Evolutionary conservation across 2,329 filamentous ascomycete species (phyloP).

Genomic region (Zymoseptoria brevis): DNA sequence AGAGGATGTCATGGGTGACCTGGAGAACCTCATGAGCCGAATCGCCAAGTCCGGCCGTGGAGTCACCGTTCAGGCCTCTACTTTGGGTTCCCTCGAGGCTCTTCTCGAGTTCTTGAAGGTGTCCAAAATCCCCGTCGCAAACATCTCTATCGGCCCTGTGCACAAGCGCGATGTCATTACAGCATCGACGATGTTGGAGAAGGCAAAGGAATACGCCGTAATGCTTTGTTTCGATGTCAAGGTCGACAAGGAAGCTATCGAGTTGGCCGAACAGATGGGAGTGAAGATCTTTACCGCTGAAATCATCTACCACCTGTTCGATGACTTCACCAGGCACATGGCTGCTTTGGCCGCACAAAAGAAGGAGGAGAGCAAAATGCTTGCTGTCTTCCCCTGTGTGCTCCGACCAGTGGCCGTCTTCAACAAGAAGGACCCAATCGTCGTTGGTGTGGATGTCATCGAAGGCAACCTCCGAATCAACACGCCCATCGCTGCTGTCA

Average conservation of each 20-base stretch:
- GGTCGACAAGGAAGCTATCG: slow-evolving; percentile 90
- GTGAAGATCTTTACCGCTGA: slow-evolving; percentile 98
- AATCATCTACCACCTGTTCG: slow-evolving; percentile 98
- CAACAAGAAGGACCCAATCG: slow-evolving; percentile 95
- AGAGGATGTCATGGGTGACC: slow-evolving; percentile 92
- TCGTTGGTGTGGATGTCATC: slow-evolving; percentile 90
- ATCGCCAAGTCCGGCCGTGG: slow-evolving; percentile 88
- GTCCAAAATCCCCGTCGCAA: slow-evolving; percentile 94
- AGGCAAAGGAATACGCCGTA: slow-evolving; percentile 88
- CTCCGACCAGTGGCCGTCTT: slow-evolving; percentile 85
- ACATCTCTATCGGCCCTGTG: slow-evolving; percentile 94
- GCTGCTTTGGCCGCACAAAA: slow-evolving; percentile 75
- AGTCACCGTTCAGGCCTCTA: slow-evolving; percentile 95
- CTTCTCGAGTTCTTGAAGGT: slow-evolving; percentile 91
- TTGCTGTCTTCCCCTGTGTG: slow-evolving; percentile 95
- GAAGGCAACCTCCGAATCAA: slow-evolving; percentile 80
- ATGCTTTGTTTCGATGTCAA: slow-evolving; percentile 99
- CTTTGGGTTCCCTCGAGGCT: slow-evolving; percentile 91
- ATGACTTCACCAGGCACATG: slow-evolving; percentile 94
- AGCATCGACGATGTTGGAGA: slow-evolving; percentile 91
- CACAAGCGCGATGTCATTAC: slow-evolving; percentile 97
- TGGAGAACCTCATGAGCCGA: slow-evolving; percentile 81
- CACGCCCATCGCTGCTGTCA: slow-evolving; percentile 83
- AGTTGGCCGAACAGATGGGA: slow-evolving; percentile 85
- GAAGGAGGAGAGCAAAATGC: slow-evolving; percentile 92